A percentile compares a stretch with the other conserved stretches of the same genome.
phyloP scores from a whole-genome alignment of 371 early-diverging fungal species.

The Lichtheimia corymbifera region DNA sequence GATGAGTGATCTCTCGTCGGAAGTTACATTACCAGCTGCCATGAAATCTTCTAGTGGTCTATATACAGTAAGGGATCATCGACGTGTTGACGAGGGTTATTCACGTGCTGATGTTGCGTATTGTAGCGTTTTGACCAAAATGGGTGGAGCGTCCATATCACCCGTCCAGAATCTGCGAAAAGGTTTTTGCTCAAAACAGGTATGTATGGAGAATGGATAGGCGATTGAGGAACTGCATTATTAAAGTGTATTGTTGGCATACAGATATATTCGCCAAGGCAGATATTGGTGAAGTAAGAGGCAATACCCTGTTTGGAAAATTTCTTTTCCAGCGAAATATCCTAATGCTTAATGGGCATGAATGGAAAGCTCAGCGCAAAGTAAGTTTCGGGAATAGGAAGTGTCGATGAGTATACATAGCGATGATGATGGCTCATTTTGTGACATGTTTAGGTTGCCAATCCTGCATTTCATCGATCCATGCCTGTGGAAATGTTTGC shows the following conservation, averaged over 20 bases:
- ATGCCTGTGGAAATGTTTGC: slow-evolving; percentile 43
- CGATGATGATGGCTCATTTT: neutral
- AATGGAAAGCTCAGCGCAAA: slow-evolving; percentile 27
- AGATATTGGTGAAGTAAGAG: neutral
- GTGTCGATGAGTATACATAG: no score
- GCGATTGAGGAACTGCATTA: neutral
- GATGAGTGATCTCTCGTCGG: neutral
- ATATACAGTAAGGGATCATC: slow-evolving; percentile 4
- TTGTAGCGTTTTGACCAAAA: slow-evolving; percentile 4
- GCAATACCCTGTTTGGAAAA: slow-evolving; percentile 8
- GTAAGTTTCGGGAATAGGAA: neutral
- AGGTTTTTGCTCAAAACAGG: slow-evolving; percentile 32
- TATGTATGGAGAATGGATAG: slow-evolving; percentile 10
- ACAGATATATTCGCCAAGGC: slow-evolving; percentile 6
- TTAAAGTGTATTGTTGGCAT: slow-evolving; percentile 8
- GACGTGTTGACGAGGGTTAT: no score
- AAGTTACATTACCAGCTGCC: slow-evolving; percentile 7
- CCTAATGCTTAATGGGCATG: slow-evolving; percentile 17
- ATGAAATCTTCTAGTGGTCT: slow-evolving; percentile 3
- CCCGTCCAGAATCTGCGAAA: slow-evolving; percentile 20
- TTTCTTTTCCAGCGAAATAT: slow-evolving; percentile 24
- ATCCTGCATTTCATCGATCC: slow-evolving; percentile 45
- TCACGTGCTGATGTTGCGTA: no score
- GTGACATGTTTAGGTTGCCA: slow-evolving; percentile 21
- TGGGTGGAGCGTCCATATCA: slow-evolving; percentile 26